These are phyloP conservation scores for Elaeis guineensis DNA, from an alignment of 176 grass and related monocot genomes.

Conservation along the genomic window DNA sequence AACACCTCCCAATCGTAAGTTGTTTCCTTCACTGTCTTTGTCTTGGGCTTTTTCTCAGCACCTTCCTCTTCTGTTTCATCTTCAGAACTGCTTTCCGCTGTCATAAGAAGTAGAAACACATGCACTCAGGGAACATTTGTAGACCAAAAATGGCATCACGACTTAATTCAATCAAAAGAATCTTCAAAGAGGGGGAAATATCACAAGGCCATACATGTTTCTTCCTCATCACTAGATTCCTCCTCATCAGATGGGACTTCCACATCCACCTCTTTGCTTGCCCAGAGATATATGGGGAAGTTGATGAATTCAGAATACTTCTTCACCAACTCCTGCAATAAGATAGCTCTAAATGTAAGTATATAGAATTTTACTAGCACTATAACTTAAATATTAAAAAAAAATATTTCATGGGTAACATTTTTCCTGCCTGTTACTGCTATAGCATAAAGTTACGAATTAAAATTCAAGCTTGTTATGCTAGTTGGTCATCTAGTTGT, in stretches of 20 bases:
- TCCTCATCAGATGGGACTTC: slow-evolving; percentile 88
- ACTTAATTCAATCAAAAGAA: too few relatives aligned
- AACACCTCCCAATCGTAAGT: slow-evolving; percentile 79
- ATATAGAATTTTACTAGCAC: too few relatives aligned
- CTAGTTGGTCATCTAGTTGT: too few relatives aligned
- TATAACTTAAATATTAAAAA: too few relatives aligned
- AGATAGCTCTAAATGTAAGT: background rate
- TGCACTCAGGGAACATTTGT: too few relatives aligned
- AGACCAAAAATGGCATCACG: too few relatives aligned
- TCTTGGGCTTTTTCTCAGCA: slow-evolving; percentile 87
- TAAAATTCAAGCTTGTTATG: too few relatives aligned
- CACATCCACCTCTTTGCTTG: slow-evolving; percentile 93
- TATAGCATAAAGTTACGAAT: too few relatives aligned
- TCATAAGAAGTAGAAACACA: slow-evolving; percentile 16
- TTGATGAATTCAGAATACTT: slow-evolving; percentile 97
- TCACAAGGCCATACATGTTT: slow-evolving; percentile 33
- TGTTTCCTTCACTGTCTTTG: slow-evolving; percentile 84
- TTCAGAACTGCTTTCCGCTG: slow-evolving; percentile 46
- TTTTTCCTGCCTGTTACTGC: too few relatives aligned
- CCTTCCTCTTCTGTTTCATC: slow-evolving; percentile 71
- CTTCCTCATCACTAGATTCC: slow-evolving; percentile 73
- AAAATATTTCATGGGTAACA: too few relatives aligned
- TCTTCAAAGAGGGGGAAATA: background rate
- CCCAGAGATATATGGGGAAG: slow-evolving; percentile 97
- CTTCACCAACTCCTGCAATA: slow-evolving; percentile 79